Evolutionary conservation across 495 filamentous ascomycete genomes (phyloP), one percentile per base, ranked within the genome.

Genomic region (Neurospora sp.): DNA sequence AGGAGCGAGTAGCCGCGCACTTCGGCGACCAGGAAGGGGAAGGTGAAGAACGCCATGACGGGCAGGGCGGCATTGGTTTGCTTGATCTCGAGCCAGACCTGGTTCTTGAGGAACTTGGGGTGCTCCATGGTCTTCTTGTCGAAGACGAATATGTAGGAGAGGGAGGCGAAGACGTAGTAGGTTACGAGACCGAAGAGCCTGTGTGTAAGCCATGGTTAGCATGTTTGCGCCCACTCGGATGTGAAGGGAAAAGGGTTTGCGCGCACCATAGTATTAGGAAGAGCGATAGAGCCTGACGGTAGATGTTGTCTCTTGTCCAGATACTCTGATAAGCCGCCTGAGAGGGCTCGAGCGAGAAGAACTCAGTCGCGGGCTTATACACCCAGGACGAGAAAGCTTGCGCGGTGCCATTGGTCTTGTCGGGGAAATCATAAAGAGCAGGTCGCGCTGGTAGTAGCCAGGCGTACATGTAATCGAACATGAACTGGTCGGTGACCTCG

Each of bases 91-190:
- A 94, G 87, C 70, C 87, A 82, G 43, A 98, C 91, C 82, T 98
- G 95, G 84, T 97, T 93, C 83, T 94, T 94, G 79, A 98, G 92
- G 82, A 94, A 98, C 81, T 96, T 97, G 43, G 95, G 95, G 80
- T 98, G 96, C 13, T 92, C 85, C 84, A 93, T 90, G 75, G 92
- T 95, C 24, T 89, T 86, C 80, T 98, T 94, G 83, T 98, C 94
- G 86, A 97, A 98, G 83, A 98, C 85, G 87, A 97, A 95, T 77
- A 91, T 72, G 85, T 97, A 98, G 39, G 94, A 97, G 37, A 97
- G 85, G 45, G 90, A 87, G 24, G 95, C 90, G 79, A 91, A 93
- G 74, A 92, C 74, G 81, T 94, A 97, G 86, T 98, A 98, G 74
- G 94, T 82, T 54, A 93, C 75, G 37, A 93, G 81, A 73, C 95